Conservation (phyloP, 345 rosid species). For the Citrus inodora region DNA sequence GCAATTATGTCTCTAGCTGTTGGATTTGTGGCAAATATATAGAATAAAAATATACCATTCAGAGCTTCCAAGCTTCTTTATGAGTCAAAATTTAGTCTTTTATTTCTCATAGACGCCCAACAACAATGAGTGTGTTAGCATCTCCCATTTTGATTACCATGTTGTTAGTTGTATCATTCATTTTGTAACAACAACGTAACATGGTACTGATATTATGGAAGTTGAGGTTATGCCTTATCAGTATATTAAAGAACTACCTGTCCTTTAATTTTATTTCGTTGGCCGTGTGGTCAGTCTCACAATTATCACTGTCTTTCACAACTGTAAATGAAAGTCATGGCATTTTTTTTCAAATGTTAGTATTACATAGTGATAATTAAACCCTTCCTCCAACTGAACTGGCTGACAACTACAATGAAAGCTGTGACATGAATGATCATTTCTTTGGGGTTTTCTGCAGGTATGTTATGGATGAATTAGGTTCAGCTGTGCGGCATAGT, state of each 20-base stretch:
- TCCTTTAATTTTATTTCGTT: background rate
- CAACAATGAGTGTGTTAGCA: background rate
- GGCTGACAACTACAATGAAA: background rate
- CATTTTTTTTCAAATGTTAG: background rate
- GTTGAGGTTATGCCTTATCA: background rate
- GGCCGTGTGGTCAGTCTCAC: too few relatives aligned
- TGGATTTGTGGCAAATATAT: background rate
- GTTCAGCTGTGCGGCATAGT: slow-evolving; percentile 84
- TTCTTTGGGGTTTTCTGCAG: slow-evolving; percentile 32
- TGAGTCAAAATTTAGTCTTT: background rate
- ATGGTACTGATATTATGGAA: background rate
- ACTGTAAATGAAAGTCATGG: background rate
- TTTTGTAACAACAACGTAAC: background rate
- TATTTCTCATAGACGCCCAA: background rate
- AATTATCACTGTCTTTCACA: background rate
- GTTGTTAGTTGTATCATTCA: background rate
- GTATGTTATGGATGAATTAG: slow-evolving; percentile 98
- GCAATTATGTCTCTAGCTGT: background rate
- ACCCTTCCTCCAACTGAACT: too few relatives aligned
- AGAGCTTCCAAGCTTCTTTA: background rate
- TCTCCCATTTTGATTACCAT: background rate
- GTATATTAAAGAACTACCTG: background rate
- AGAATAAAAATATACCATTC: background rate
- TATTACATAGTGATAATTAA: too few relatives aligned
- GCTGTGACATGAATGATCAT: background rate